phyloP scores from a whole-genome alignment of 441 rosid species.

The Arabidopsis lyrata region DNA sequence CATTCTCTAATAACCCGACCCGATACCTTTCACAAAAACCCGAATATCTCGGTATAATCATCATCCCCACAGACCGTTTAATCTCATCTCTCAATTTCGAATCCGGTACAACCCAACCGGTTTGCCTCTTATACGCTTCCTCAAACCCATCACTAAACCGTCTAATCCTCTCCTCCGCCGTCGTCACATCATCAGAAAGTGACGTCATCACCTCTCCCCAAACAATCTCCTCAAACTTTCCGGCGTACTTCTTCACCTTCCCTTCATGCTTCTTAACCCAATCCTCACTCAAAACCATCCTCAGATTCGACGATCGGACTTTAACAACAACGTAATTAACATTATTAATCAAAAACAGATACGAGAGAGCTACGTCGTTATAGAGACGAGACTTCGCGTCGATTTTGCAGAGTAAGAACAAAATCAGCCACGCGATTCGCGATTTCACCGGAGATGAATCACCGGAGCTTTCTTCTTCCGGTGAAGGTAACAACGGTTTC shows the following conservation, averaged over 20 bases:
- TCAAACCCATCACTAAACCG: slow-evolving; percentile 60
- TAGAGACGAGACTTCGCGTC: slow-evolving; percentile 62
- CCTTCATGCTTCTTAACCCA: slow-evolving; percentile 65
- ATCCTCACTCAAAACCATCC: slow-evolving; percentile 59
- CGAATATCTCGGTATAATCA: slow-evolving; percentile 33
- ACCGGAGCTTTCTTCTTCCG: slow-evolving; percentile 49
- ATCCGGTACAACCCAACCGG: slow-evolving; percentile 62
- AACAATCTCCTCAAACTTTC: slow-evolving; percentile 62
- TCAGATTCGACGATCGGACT: slow-evolving; percentile 58
- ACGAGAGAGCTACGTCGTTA: slow-evolving; percentile 72
- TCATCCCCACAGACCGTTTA: slow-evolving; percentile 26
- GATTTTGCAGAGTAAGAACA: slow-evolving; percentile 71
- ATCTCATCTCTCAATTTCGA: slow-evolving; percentile 57
- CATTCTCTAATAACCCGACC: slow-evolving; percentile 28
- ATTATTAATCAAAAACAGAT: slow-evolving; percentile 75
- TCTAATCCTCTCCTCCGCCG: slow-evolving; percentile 45
- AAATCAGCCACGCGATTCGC: slow-evolving; percentile 67
- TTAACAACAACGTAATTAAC: slow-evolving; percentile 67
- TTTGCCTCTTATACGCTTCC: slow-evolving; percentile 57
- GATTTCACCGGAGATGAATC: slow-evolving; percentile 42
- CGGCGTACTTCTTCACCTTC: slow-evolving; percentile 59
- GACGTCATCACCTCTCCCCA: slow-evolving; percentile 64
- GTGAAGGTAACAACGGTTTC: slow-evolving; percentile 47
- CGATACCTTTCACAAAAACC: slow-evolving; percentile 2
- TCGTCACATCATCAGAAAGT: slow-evolving; percentile 26